Conservation (phyloP, 192 early-diverging fungal genomes). For the Backusella circina region DNA sequence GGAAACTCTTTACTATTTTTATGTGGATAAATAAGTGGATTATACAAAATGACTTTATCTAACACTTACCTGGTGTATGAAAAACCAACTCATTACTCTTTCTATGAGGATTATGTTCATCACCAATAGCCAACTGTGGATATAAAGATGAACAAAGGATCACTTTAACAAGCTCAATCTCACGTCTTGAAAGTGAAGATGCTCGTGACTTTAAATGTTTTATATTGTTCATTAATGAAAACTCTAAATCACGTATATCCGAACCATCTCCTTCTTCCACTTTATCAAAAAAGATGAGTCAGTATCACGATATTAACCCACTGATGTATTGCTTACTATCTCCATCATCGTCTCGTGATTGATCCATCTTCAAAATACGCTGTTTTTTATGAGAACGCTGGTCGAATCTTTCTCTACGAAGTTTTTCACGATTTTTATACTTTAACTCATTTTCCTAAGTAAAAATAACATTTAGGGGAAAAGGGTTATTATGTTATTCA, state of each 20-base stretch:
- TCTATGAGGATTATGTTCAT: slow-evolving; percentile 58
- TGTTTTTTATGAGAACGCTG: slow-evolving; percentile 16
- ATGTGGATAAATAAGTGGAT: neutral
- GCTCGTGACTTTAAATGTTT: slow-evolving; percentile 35
- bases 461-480: neutral
- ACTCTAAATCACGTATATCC: slow-evolving; percentile 59
- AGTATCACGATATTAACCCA: neutral
- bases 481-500: neutral
- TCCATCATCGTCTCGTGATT: neutral
- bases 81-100: slow-evolving; percentile 51
- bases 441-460: neutral
- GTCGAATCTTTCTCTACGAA: slow-evolving; percentile 17
- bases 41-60: neutral
- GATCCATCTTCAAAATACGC: slow-evolving; percentile 13
- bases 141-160: slow-evolving; percentile 63
- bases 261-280: neutral
- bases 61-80: slow-evolving; percentile 51
- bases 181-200: slow-evolving; percentile 33
- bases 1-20: slow-evolving; percentile 38
- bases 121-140: slow-evolving; percentile 60
- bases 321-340: neutral
- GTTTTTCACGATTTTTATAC: neutral
- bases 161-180: slow-evolving; percentile 55
- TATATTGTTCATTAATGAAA: slow-evolving; percentile 52
- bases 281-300: neutral